These are phyloP conservation scores for Aspergillus tamarii DNA, from an alignment of 2,329 filamentous ascomycete genomes.

Conservation along the genomic window DNA sequence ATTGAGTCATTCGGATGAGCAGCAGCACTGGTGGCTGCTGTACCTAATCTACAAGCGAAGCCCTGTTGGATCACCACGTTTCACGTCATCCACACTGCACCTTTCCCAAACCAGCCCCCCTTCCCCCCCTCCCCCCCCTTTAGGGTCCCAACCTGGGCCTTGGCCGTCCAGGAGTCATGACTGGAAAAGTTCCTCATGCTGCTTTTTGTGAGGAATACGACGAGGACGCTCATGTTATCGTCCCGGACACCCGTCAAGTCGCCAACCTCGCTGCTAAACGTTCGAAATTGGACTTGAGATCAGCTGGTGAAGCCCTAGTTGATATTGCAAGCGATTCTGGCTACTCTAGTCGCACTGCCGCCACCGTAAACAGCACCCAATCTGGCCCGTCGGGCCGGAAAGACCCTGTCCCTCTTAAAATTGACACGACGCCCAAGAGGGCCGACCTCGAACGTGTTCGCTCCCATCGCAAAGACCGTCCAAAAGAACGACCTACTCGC, in stretches of 20 bases:
- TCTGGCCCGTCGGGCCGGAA: constrained; percentile 50
- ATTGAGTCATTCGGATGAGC: constrained; percentile 27
- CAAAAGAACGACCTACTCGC: constrained; percentile 32
- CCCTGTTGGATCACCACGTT: constrained; percentile 32
- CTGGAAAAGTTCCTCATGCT: constrained; percentile 42
- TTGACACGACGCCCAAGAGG: constrained; percentile 39
- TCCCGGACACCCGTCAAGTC: constrained; percentile 52
- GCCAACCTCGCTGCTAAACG: constrained; percentile 57
- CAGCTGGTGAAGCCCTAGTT: constrained; percentile 37
- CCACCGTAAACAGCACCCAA: constrained; percentile 57
- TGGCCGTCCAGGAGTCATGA: constrained; percentile 40
- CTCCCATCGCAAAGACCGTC: constrained; percentile 38
- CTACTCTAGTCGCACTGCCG: constrained; percentile 62
- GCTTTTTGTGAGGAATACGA: constrained; percentile 54
- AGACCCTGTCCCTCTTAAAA: constrained; percentile 41
- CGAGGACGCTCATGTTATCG: constrained; percentile 46
- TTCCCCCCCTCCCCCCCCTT: constrained; percentile 14
- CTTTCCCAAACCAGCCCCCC: constrained; percentile 27
- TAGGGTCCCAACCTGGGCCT: constrained; percentile 33
- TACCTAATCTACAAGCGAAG: constrained; percentile 25
- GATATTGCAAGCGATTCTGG: constrained; percentile 63
- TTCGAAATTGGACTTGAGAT: constrained; percentile 47
- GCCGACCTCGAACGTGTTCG: constrained; percentile 30
- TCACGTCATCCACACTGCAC: constrained; percentile 30
- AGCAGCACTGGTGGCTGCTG: constrained; percentile 26